Conservation (phyloP, 192 early-diverging fungal genomes). For the Coemansia sp. region DNA sequence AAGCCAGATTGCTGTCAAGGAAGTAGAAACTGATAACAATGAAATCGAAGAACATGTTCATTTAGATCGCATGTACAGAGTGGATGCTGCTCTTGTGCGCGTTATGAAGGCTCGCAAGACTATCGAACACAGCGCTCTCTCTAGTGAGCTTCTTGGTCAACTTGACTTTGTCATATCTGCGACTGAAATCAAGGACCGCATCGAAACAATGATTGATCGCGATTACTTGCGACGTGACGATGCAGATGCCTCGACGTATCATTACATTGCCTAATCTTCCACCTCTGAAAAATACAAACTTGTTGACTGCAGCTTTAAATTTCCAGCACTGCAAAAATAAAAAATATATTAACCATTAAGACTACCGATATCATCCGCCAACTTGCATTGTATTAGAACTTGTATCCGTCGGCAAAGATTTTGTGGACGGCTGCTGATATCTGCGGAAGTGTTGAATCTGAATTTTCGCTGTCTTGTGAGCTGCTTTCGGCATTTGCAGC, state of each 20-base stretch:
- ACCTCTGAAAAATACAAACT: neutral
- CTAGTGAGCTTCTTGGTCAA: conserved; percentile 84
- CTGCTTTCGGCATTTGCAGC: neutral
- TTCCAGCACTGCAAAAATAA: neutral
- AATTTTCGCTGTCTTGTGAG: conserved; percentile 2
- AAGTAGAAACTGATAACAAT: conserved; percentile 86
- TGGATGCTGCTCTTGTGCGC: conserved; percentile 96
- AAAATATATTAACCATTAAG: neutral
- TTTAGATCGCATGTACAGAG: conserved; percentile 89
- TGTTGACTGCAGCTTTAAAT: neutral
- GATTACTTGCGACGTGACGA: conserved; percentile 93
- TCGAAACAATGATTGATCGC: conserved; percentile 91
- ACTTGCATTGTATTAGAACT: conserved; percentile 7
- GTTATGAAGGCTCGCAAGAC: conserved; percentile 95
- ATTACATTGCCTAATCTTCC: conserved; percentile 68
- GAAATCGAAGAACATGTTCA: conserved; percentile 90
- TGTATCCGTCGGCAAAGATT: conserved; percentile 34
- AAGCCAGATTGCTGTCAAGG: conserved; percentile 83
- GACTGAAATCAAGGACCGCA: conserved; percentile 91
- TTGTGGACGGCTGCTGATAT: conserved; percentile 39
- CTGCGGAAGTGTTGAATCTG: conserved; percentile 20
- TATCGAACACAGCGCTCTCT: conserved; percentile 75
- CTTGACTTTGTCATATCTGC: conserved; percentile 84
- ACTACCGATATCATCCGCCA: neutral
- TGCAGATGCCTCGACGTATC: conserved; percentile 76